A percentile compares a stretch with the other conserved stretches of the same genome.
These are phyloP conservation scores for Canariomyces notabilis DNA, from an alignment of 2,329 filamentous ascomycete species.

Conservation along the genomic window DNA sequence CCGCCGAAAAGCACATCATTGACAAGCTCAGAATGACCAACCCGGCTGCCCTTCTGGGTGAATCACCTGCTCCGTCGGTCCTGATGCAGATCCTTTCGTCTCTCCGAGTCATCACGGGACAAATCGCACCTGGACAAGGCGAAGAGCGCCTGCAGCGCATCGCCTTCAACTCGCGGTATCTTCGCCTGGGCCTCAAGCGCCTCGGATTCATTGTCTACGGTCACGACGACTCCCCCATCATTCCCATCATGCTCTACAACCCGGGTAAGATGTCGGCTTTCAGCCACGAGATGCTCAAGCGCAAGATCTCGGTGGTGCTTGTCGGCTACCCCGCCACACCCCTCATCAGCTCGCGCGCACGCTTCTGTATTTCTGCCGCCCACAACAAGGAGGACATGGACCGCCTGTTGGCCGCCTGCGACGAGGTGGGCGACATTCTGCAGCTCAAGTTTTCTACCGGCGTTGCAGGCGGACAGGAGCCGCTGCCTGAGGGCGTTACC, in stretches of 20 bases:
- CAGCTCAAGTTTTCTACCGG: slow-evolving; percentile 98
- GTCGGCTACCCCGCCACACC: slow-evolving; percentile 97
- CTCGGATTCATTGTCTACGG: slow-evolving; percentile 96
- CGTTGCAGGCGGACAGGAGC: slow-evolving; percentile 79
- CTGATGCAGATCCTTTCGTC: slow-evolving; percentile 86
- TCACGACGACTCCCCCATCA: slow-evolving; percentile 95
- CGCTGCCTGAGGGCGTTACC: slow-evolving; percentile 65
- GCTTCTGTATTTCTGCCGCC: slow-evolving; percentile 91
- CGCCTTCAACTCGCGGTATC: slow-evolving; percentile 96
- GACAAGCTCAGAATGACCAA: slow-evolving; percentile 86
- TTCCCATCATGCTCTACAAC: slow-evolving; percentile 91
- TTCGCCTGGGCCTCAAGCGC: slow-evolving; percentile 94
- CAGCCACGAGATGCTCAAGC: slow-evolving; percentile 95
- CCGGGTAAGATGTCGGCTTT: slow-evolving; percentile 99
- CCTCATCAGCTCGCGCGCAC: slow-evolving; percentile 86
- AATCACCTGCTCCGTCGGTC: slow-evolving; percentile 81
- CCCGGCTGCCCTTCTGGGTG: slow-evolving; percentile 79
- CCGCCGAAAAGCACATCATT: slow-evolving; percentile 82
- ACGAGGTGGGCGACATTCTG: slow-evolving; percentile 85
- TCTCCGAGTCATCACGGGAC: slow-evolving; percentile 82
- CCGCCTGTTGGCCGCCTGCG: slow-evolving; percentile 79
- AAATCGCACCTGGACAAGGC: slow-evolving; percentile 82
- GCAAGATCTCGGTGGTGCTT: slow-evolving; percentile 95
- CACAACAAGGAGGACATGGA: slow-evolving; percentile 99
- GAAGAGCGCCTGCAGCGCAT: slow-evolving; percentile 93